Percentiles rank a stretch among this genome's conserved stretches.
phyloP scores from a whole-genome alignment of 306 rosid genomes.

The Adenanthera pavonina region DNA sequence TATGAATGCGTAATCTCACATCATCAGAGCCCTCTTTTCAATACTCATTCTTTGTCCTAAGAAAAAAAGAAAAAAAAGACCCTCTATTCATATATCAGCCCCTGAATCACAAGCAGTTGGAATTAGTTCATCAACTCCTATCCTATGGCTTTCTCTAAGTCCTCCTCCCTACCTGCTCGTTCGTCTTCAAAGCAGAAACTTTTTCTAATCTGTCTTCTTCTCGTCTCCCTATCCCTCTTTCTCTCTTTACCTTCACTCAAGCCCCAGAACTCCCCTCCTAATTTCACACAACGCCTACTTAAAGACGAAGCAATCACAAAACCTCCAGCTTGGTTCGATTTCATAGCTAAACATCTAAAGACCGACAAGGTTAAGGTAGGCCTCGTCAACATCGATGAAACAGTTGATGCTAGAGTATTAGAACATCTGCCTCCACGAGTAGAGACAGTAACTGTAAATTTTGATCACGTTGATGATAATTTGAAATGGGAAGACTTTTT shows the following conservation, averaged over 20 bases:
- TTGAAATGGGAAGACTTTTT: conserved; percentile 57
- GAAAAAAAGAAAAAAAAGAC: background rate
- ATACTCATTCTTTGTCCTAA: background rate
- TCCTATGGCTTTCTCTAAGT: conserved; percentile 51
- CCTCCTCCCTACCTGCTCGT: conserved; percentile 10
- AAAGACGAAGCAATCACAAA: conserved; percentile 1
- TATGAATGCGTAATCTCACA: background rate
- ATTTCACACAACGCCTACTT: background rate
- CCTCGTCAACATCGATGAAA: conserved; percentile 50
- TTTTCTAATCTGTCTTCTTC: conserved; percentile 36
- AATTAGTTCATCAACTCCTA: background rate
- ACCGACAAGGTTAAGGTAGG: conserved; percentile 48
- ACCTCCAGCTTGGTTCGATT: conserved; percentile 37
- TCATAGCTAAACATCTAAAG: conserved; percentile 35
- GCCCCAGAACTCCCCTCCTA: conserved; percentile 16
- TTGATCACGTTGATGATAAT: conserved; percentile 38
- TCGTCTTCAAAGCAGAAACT: conserved; percentile 38
- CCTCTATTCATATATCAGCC: background rate
- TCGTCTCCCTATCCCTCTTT: conserved; percentile 38
- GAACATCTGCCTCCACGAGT: conserved; percentile 28
- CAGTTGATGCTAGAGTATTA: background rate
- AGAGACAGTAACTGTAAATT: conserved; percentile 41
- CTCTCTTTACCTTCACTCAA: conserved; percentile 12
- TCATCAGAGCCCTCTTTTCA: background rate
- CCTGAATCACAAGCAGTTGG: background rate